Conservation (phyloP, 163 green algal species). For the Chlorella variabilis region DNA sequence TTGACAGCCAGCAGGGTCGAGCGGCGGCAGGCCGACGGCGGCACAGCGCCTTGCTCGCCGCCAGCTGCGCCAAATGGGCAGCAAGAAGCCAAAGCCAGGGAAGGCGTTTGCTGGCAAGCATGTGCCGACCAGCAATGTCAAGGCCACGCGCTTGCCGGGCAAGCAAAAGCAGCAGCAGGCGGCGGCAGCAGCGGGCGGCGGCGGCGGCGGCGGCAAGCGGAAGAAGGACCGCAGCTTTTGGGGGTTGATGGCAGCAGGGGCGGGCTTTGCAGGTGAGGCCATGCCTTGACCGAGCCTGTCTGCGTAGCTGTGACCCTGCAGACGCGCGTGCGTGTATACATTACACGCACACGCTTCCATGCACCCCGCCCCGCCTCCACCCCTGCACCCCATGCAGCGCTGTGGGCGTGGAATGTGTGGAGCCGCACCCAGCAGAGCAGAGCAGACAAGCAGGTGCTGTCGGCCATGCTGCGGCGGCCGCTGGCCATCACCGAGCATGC, state of each 20-base stretch:
- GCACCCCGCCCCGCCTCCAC: not conserved
- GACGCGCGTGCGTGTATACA: no score
- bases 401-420: slow-evolving; percentile 27
- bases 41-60: no score
- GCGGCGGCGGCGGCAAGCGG: not conserved
- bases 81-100: not conserved
- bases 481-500: slow-evolving; percentile 55
- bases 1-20: no score
- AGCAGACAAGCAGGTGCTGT: slow-evolving; percentile 29
- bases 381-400: not conserved
- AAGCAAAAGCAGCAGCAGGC: slow-evolving; percentile 12
- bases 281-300: no score
- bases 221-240: slow-evolving; percentile 10
- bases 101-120: not conserved
- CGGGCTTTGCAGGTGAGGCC: slow-evolving; percentile 18
- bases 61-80: no score
- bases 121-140: slow-evolving; percentile 8
- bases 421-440: slow-evolving; percentile 23
- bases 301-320: no score
- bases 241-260: not conserved
- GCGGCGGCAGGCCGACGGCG: no score
- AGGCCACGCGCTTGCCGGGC: not conserved
- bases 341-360: not conserved
- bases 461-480: slow-evolving; percentile 34
- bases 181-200: not conserved